Base-by-base conservation (phyloP, 768 basidiomycete genomes). In the Pleurotus ostreatus region DNA sequence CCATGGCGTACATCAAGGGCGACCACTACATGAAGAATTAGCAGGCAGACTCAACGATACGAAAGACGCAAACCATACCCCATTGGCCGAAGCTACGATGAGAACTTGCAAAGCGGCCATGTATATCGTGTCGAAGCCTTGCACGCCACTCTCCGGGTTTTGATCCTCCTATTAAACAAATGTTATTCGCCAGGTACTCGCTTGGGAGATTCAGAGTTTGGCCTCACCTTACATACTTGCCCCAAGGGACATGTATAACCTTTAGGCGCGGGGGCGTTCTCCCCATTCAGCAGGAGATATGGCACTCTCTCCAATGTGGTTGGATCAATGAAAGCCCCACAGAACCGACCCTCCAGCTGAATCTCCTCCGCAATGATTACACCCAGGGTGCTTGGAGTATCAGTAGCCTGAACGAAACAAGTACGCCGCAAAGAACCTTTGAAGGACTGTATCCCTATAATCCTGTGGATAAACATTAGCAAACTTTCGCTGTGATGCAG, bases 401-500 rank as follows among this genome's bases (percentile, higher is more conserved):
- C 48, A 1, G 75, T 77, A 2, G 86, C 76, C 15, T 68, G 62
- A 40, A 90, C 72, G 46, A 78, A 73, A 62, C 89, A 91, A 1
- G 76, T 78, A 6, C 89, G 80, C 15, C 85, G 77, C 41, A 90
- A 75, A 1, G 92, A 94, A 1, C 93, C 94, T 56, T 87, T 84
- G 76, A 99, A 99, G 0, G 91, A 83, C 62, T 98, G 93, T 1
- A 97, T 82, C n/a, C 96, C 95, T 56, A 97, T 89, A 64, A 98
- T 89, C 3, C 92, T 90, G 59, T 1, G 30, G 1, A 39, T 47
- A 23, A 25, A 25, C 8, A 49, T 18, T 39, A 23, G 55, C n/a
- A 16, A 34, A 34, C 9, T 11, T 9, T 34, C 30, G 30, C 30
- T 4, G 4, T 9, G 11, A 11, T 11, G 11, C 11, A 34, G 8